Conservation (phyloP, 805 yeast genomes). For the Sugiyamaella marilandica region DNA sequence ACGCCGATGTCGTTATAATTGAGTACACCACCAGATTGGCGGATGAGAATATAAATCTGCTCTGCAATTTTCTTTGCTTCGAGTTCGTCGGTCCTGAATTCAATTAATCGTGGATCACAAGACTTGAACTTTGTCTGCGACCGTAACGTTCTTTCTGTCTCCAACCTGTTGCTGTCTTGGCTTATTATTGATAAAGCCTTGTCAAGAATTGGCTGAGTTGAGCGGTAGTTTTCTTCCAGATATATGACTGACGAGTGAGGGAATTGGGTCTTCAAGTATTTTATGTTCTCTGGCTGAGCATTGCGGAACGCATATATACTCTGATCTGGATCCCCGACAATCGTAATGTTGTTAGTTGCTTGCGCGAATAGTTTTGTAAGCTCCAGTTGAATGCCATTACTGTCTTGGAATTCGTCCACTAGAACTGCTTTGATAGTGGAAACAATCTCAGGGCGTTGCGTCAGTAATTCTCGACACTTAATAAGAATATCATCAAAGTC, state of each 20-base stretch:
- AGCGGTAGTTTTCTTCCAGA: conserved; percentile 72
- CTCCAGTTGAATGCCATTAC: conserved; percentile 70
- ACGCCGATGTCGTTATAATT: conserved; percentile 63
- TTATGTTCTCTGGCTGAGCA: conserved; percentile 68
- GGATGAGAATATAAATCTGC: conserved; percentile 47
- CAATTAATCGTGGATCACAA: conserved; percentile 32
- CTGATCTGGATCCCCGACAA: conserved; percentile 97
- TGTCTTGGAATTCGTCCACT: conserved; percentile 94
- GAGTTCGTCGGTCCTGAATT: conserved; percentile 37
- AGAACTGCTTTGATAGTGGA: conserved; percentile 60
- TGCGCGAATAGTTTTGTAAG: conserved; percentile 53
- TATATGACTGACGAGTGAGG: conserved; percentile 36
- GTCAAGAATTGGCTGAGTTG: conserved; percentile 61
- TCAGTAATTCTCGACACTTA: conserved; percentile 47
- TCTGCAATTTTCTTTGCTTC: conserved; percentile 59
- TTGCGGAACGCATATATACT: conserved; percentile 85
- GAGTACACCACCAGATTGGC: conserved; percentile 42
- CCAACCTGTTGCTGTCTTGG: conserved; percentile 41
- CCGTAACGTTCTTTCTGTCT: conserved; percentile 10
- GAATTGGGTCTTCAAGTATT: conserved; percentile 42
- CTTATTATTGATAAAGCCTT: conserved; percentile 62
- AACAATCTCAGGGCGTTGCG: conserved; percentile 41
- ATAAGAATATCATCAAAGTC: conserved; percentile 86
- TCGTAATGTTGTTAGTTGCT: conserved; percentile 46
- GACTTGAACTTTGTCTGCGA: conserved; percentile 1